Base-by-base conservation (phyloP, 2,329 filamentous ascomycete species). In the Scedosporium apiospermum region DNA sequence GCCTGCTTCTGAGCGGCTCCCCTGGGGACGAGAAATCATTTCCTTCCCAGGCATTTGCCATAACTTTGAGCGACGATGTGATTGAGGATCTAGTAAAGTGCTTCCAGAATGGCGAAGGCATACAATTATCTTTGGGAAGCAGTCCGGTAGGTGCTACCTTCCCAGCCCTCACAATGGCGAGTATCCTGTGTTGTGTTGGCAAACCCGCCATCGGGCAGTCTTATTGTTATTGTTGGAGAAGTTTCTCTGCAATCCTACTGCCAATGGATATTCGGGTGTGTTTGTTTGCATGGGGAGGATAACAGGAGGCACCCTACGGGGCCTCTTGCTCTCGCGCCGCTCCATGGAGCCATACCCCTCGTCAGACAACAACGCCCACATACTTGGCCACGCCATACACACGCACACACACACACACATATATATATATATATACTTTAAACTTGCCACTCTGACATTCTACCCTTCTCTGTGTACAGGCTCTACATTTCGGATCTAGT, bases 41-140 rank as follows among this genome's bases (percentile, higher is more conserved):
- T 44, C 81, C 80, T 7, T 75, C 77, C 34, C 82, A 86, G 68
- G 82, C 81, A 38, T 83, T 88, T 69, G 79, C 82, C 65, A 74
- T 88, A 63, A 80, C 76, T n/a, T 73, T 88, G 65, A 80, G 76
- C 67, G 80, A 86, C 70, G 76, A 76, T 69, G 76, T 85, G 60
- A 81, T 88, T 68, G 82, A 86, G 70, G 78, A 83, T 65, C 82
- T 88, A 80, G 86, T 88, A 67, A 78, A 78, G 71, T 83, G 81
- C 68, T 78, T 83, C 46, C 80, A 81, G 68, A 78, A 80, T 74
- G 83, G 83, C 60, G 78, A 82, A 62, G 75, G 79, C 57, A 78
- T 88, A 61, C 77, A 83, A 68, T 75, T 88, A 68, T 79, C 81
- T 4, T 72, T 88, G 65, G 85, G 85, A 49, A 77, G 75, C 68